phyloP scores from a whole-genome alignment of 805 yeast species.

The Wickerhamiella australiensis region DNA sequence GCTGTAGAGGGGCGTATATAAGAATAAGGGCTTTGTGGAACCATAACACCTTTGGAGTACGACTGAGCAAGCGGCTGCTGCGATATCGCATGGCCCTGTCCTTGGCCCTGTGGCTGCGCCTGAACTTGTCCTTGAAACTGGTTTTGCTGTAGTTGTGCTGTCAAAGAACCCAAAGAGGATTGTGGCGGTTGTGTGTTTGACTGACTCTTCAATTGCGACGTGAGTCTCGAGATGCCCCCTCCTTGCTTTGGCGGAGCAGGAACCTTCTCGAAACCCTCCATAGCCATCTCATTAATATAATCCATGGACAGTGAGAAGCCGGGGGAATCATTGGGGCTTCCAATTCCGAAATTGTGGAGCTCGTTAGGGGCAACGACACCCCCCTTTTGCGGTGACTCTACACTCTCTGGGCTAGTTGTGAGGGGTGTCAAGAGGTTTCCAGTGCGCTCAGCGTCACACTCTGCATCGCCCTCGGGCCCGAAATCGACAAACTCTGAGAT shows the following conservation, averaged over 20 bases:
- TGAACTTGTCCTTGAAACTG: no score
- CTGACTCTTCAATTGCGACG: conserved; percentile 3
- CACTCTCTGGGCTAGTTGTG: conserved; percentile 14
- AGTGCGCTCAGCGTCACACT: not conserved
- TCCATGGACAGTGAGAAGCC: conserved; percentile 10
- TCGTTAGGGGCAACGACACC: not conserved
- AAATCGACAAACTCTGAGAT: conserved; percentile 6
- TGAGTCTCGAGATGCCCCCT: conserved; percentile 7
- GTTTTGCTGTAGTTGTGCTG: not conserved
- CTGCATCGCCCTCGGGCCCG: not conserved
- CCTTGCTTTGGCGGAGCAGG: conserved; percentile 6
- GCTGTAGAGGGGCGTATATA: conserved; percentile 7
- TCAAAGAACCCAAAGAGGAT: no score
- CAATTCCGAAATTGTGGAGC: conserved; percentile 5
- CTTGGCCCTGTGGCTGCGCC: not conserved
- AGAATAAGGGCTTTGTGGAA: not conserved
- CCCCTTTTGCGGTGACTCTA: not conserved
- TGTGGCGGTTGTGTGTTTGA: not conserved
- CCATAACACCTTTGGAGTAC: not conserved
- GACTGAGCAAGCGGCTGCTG: not conserved
- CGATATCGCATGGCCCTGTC: not conserved
- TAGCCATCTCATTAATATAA: conserved; percentile 9
- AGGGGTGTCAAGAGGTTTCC: conserved; percentile 12
- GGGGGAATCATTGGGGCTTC: conserved; percentile 2
- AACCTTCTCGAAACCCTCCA: conserved; percentile 12